A percentile compares a stretch with the other conserved stretches of the same genome.
phyloP scores from a whole-genome alignment of 345 rosid genomes.

The Acer yangbiense region DNA sequence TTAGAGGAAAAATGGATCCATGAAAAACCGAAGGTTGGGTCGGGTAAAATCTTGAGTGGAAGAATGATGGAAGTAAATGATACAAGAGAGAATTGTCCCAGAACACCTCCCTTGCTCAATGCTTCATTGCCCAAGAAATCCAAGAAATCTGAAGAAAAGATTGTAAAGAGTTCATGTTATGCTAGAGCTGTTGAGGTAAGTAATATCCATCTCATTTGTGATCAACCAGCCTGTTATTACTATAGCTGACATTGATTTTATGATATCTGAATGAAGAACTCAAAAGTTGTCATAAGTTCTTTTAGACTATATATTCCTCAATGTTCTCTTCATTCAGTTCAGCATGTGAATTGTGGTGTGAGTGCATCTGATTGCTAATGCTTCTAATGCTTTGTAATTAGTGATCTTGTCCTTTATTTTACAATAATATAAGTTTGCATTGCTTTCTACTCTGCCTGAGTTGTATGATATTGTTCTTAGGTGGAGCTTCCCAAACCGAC shows the following conservation, averaged over 20 bases:
- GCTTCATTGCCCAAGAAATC: conserved; percentile 34
- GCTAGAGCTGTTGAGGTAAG: conserved; percentile 42
- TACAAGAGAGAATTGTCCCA: conserved; percentile 35
- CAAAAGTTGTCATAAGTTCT: neutral
- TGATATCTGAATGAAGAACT: neutral
- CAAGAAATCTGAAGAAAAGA: conserved; percentile 31
- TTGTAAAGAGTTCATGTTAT: conserved; percentile 21
- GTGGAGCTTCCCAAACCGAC: conserved; percentile 40
- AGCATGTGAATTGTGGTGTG: neutral
- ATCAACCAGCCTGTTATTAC: neutral
- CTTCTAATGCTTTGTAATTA: neutral
- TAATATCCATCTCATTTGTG: neutral
- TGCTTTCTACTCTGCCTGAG: neutral
- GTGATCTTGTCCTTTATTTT: neutral
- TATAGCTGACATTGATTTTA: neutral
- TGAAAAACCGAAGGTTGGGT: conserved; percentile 23
- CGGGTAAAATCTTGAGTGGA: conserved; percentile 25
- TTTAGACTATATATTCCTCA: neutral
- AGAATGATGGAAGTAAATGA: conserved; percentile 30
- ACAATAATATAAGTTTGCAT: neutral
- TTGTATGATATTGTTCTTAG: conserved; percentile 26
- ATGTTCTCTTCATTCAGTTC: neutral
- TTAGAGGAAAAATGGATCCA: conserved; percentile 50
- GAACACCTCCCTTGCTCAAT: conserved; percentile 35
- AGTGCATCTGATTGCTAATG: neutral